Evolutionary conservation across 2,329 filamentous ascomycete species (phyloP), one percentile per base, ranked within the genome.

Genomic region (Fusarium ambrosium): DNA sequence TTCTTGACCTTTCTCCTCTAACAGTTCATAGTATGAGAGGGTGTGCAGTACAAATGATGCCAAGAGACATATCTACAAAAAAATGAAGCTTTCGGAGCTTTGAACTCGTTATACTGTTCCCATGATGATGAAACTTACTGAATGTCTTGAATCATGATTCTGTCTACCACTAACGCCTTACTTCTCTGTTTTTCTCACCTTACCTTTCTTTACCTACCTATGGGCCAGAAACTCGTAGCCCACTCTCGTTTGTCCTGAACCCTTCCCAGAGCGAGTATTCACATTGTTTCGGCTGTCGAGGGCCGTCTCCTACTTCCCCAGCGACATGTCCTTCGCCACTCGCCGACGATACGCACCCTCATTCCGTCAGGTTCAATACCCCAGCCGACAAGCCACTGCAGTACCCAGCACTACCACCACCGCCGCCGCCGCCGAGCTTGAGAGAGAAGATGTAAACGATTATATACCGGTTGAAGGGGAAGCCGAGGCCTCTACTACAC

Each of bases 301-400:
- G 18, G 37, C 18, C 18, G 8, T n/a, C 18, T 39, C 18, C 18
- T 39, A 3, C 37, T 39, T 39, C 37, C 37, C 8, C 18, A 39
- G 18, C 8, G 18, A n/a, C 4, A 39, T 10, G 18, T 39, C 37
- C 18, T 39, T 39, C 18, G 18, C 37, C 37, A 39, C 18, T 39
- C 37, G 18, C 18, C 18, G 18, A 41, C 18, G 10, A 41, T 41
- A 41, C 7, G 11, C 32, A 41, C 8, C 8, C 37, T 3, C 4
- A 10, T 18, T n/a, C 10, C 18, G 37, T 10, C n/a, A 4, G 4
- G 18, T n/a, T 41, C 18, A 18, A 41, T 41, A 9, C 18, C 16
- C 0, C 8, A 10, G 18, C 10, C 37, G 4, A 41, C 0, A n/a
- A n/a, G 3, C 8, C 9, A 9, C 18, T n/a, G 18, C 8, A 4